Evolutionary conservation across 2,329 filamentous ascomycete species (phyloP).

Genomic region (Alternaria panax): DNA sequence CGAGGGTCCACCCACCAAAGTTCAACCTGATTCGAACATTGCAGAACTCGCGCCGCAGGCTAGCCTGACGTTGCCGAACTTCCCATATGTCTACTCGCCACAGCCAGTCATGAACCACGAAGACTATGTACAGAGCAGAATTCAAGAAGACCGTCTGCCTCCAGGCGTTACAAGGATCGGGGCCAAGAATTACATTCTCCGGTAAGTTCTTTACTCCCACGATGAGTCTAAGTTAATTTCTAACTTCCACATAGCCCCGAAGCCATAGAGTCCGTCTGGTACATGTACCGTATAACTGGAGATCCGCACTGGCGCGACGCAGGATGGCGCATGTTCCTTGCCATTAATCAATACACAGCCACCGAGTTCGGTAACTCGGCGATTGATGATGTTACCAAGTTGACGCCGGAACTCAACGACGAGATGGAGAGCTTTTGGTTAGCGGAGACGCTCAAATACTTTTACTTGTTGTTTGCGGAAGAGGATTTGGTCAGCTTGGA

Average conservation of each 20-base stretch:
- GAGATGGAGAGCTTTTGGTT: conserved; percentile 81
- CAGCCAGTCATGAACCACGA: conserved; percentile 41
- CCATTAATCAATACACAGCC: conserved; percentile 67
- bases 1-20: conserved; percentile 34
- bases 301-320: conserved; percentile 70
- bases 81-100: conserved; percentile 44
- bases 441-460: conserved; percentile 72
- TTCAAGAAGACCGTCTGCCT: conserved; percentile 57
- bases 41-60: conserved; percentile 21
- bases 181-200: conserved; percentile 69
- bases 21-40: conserved; percentile 22
- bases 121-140: conserved; percentile 47
- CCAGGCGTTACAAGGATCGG: conserved; percentile 64
- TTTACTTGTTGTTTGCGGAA: conserved; percentile 69
- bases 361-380: conserved; percentile 70
- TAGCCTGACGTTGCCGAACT: conserved; percentile 32
- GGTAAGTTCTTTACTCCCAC: conserved; percentile 43
- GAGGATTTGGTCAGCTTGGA: conserved; percentile 67
- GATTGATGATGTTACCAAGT: conserved; percentile 69
- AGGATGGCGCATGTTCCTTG: conserved; percentile 77
- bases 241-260: conserved; percentile 61
- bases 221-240: not conserved
- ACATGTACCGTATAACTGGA: conserved; percentile 77
- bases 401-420: conserved; percentile 57
- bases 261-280: conserved; percentile 81